phyloP scores from a whole-genome alignment of 2,329 filamentous ascomycete species.

The Aspergillus phoenicis region DNA sequence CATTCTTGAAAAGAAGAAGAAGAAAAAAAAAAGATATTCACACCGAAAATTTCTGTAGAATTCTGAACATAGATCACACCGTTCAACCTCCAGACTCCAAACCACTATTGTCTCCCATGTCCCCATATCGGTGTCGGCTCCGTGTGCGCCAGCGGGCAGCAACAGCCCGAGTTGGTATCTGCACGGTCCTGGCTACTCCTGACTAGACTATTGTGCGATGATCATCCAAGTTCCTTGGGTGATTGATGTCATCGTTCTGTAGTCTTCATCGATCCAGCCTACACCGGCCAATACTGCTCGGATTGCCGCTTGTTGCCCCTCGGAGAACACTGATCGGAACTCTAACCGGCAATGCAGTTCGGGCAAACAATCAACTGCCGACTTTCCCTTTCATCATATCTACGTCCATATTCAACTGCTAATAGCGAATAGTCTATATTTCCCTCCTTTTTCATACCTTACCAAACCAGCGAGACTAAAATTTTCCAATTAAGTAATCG shows the following conservation, averaged over 20 bases:
- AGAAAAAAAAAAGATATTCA: neutral
- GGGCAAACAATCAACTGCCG: neutral
- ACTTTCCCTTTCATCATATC: too few species aligned
- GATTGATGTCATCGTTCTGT: neutral
- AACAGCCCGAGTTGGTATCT: neutral
- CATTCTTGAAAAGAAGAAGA: neutral
- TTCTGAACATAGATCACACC: neutral
- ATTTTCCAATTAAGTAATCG: neutral
- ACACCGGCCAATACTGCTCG: neutral
- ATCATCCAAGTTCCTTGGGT: neutral
- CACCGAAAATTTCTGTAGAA: neutral
- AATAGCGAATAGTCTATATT: too few species aligned
- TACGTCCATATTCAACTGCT: too few species aligned
- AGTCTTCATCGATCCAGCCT: neutral
- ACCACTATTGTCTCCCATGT: neutral
- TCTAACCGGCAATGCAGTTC: neutral
- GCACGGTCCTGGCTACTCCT: slow-evolving; percentile 1
- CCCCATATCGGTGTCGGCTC: neutral
- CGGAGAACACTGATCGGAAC: neutral
- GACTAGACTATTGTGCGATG: neutral
- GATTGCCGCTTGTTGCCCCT: neutral
- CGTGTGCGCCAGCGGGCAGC: neutral
- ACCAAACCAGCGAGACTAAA: neutral
- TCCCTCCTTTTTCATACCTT: neutral
- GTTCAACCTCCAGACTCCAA: neutral